phyloP scores from a whole-genome alignment of 352 stramenopile species.

The Saprolegnia diclina region DNA sequence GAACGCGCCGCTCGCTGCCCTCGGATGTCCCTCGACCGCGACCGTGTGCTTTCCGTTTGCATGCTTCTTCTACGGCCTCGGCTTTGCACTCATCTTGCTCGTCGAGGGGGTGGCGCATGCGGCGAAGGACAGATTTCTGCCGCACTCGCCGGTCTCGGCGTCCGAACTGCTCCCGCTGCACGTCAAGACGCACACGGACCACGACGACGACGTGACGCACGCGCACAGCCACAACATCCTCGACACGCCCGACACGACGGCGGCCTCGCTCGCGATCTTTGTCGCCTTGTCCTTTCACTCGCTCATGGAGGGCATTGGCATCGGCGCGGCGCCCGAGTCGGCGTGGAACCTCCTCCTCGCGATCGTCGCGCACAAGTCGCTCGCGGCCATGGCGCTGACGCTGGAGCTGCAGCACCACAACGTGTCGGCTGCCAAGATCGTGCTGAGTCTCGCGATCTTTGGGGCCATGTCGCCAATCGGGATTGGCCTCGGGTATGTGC shows the following conservation, averaged over 20 bases:
- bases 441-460: constrained; percentile 49
- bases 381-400: constrained; percentile 64
- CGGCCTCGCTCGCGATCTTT: constrained; percentile 66
- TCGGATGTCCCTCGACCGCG: constrained; percentile 33
- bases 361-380: constrained; percentile 77
- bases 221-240: constrained; percentile 62
- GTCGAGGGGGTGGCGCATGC: constrained; percentile 64
- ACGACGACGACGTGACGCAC: constrained; percentile 36
- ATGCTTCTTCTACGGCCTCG: constrained; percentile 74
- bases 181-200: constrained; percentile 20
- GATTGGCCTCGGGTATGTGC: constrained; percentile 53
- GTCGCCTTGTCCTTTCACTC: constrained; percentile 78
- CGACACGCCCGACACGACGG: constrained; percentile 33
- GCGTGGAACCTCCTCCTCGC: constrained; percentile 75
- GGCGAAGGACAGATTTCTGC: constrained; percentile 41
- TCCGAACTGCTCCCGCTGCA: constrained; percentile 34
- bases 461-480: constrained; percentile 69
- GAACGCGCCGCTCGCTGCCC: constrained; percentile 48
- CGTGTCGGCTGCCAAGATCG: constrained; percentile 35
- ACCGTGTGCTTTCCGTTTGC: constrained; percentile 63
- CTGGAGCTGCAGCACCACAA: constrained; percentile 68
- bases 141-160: constrained; percentile 23
- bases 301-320: constrained; percentile 79
- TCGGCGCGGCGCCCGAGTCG: constrained; percentile 45
- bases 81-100: constrained; percentile 69